phyloP scores from a whole-genome alignment of 164 flowering plant genomes.

The Tinospora cordifolia region DNA sequence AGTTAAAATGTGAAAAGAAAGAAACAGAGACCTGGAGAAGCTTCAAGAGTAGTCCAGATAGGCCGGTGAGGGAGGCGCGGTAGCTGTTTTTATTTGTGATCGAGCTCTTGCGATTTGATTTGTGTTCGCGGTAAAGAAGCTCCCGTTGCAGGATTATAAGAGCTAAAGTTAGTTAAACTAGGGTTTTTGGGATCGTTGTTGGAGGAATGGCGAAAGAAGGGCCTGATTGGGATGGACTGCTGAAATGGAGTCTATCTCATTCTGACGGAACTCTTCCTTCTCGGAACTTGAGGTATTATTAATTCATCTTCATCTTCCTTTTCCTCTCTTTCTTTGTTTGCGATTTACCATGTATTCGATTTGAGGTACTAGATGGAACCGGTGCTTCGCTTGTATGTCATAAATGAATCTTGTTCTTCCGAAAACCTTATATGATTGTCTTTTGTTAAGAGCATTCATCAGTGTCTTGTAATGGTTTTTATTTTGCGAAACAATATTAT shows the following conservation, averaged over 20 bases:
- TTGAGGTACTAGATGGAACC: no score
- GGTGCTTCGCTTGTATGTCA: no score
- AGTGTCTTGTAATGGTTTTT: no score
- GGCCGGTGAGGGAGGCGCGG: background rate
- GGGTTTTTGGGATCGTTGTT: background rate
- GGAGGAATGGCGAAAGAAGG: slow-evolving; percentile 58
- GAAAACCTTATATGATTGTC: no score
- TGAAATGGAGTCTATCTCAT: slow-evolving; percentile 87
- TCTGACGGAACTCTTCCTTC: slow-evolving; percentile 60
- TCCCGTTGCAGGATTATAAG: no score
- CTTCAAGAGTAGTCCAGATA: background rate
- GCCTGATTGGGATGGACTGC: slow-evolving; percentile 82
- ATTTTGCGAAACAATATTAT: background rate
- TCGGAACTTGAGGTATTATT: slow-evolving; percentile 51
- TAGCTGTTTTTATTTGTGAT: background rate
- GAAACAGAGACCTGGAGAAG: background rate
- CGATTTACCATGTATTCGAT: no score
- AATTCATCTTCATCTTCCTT: background rate
- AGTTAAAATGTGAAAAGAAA: no score
- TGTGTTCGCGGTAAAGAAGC: background rate
- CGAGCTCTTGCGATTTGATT: background rate
- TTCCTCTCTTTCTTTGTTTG: background rate
- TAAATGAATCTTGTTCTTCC: no score
- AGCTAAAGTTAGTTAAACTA: background rate
- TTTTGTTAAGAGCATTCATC: no score